Conservation (phyloP, 2,329 filamentous ascomycete species). For the Neoscytalidium dimidiatum region DNA sequence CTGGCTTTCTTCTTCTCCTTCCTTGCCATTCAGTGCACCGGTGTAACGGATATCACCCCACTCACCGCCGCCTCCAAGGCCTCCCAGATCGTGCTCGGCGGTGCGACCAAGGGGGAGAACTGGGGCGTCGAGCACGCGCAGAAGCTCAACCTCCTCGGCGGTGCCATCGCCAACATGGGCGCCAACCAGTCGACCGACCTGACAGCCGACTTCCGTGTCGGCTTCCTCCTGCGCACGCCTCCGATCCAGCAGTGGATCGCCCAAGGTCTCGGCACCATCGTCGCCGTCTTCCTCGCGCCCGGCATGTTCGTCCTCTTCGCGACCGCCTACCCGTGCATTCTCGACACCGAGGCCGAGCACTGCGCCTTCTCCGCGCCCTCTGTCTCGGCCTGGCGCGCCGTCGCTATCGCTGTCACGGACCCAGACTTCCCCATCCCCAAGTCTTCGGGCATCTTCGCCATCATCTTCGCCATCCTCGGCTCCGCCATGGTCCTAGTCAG, state of each 20-base stretch:
- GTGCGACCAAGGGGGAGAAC: constrained; percentile 59
- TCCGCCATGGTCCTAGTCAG: constrained; percentile 55
- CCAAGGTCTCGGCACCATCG: constrained; percentile 62
- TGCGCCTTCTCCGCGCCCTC: constrained; percentile 66
- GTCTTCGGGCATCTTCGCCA: constrained; percentile 59
- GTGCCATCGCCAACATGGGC: constrained; percentile 46
- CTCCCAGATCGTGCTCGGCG: constrained; percentile 68
- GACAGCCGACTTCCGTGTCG: constrained; percentile 62
- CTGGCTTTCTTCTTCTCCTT: constrained; percentile 64
- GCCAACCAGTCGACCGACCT: constrained; percentile 39
- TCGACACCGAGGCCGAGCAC: constrained; percentile 46
- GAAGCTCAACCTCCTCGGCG: constrained; percentile 66
- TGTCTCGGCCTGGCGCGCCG: constrained; percentile 66
- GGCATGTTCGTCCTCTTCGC: constrained; percentile 69
- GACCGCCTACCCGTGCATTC: constrained; percentile 69
- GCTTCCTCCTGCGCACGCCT: constrained; percentile 66
- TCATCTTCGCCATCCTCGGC: constrained; percentile 56
- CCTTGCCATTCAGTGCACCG: constrained; percentile 62
- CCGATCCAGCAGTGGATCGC: constrained; percentile 68
- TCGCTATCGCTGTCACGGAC: constrained; percentile 63
- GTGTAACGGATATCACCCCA: constrained; percentile 62
- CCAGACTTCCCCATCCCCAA: constrained; percentile 58
- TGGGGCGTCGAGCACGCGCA: constrained; percentile 57
- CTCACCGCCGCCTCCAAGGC: constrained; percentile 69
- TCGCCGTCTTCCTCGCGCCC: constrained; percentile 67